Percentiles rank a stretch among this genome's conserved stretches.
phyloP scores from a whole-genome alignment of 495 filamentous ascomycete genomes.

The Entonaema liquescens region DNA sequence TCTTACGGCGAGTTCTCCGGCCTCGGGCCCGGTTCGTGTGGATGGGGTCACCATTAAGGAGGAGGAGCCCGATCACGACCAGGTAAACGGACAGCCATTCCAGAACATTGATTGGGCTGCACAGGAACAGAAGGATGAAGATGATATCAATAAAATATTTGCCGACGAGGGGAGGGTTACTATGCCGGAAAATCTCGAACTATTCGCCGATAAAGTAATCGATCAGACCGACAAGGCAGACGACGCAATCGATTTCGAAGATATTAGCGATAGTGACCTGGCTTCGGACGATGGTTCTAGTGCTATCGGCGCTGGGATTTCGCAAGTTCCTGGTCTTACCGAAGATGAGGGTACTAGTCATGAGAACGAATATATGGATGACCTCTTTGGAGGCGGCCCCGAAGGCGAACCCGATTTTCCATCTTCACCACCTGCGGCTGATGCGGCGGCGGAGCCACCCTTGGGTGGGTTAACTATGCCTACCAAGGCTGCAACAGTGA shows the following conservation, averaged over 20 bases:
- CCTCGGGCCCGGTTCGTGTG: slow-evolving; percentile 11
- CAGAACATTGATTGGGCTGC: slow-evolving; percentile 42
- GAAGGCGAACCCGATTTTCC: slow-evolving; percentile 46
- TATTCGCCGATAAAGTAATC: slow-evolving; percentile 28
- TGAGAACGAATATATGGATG: slow-evolving; percentile 54
- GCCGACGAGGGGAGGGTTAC: slow-evolving; percentile 16
- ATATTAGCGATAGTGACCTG: slow-evolving; percentile 73
- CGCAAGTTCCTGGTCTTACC: slow-evolving; percentile 56
- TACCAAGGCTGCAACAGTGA: slow-evolving; percentile 1
- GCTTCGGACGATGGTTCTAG: slow-evolving; percentile 49
- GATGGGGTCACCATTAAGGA: slow-evolving; percentile 41
- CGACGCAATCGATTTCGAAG: slow-evolving; percentile 77
- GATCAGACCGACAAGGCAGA: slow-evolving; percentile 46
- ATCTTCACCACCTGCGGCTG: slow-evolving; percentile 49
- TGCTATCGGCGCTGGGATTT: slow-evolving; percentile 49
- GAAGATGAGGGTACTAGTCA: slow-evolving; percentile 59
- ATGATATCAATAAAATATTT: slow-evolving; percentile 40
- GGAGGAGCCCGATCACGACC: slow-evolving; percentile 39
- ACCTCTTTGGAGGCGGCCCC: slow-evolving; percentile 58
- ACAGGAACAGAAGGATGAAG: slow-evolving; percentile 42
- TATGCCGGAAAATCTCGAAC: slow-evolving; percentile 23
- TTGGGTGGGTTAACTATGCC: slow-evolving; percentile 10
- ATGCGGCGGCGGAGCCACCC: slow-evolving; percentile 37
- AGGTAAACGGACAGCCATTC: slow-evolving; percentile 26
- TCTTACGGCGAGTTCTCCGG: background rate